phyloP scores from a whole-genome alignment of 2,329 filamentous ascomycete species.

The Arthrobotrys sinensis region DNA sequence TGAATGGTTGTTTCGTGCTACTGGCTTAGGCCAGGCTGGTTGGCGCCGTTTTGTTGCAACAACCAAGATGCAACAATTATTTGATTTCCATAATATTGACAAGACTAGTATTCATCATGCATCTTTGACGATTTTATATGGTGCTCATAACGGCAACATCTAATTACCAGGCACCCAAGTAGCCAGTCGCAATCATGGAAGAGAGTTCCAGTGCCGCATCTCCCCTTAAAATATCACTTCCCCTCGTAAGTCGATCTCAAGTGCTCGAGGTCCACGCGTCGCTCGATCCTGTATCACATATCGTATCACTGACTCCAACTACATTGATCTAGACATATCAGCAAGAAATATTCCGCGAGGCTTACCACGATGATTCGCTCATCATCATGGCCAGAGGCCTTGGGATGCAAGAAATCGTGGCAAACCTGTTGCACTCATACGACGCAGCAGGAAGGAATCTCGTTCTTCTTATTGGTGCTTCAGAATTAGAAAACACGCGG shows the following conservation, averaged over 20 bases:
- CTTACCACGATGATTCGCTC: conserved; percentile 91
- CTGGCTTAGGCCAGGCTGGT: background rate
- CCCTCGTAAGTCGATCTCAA: conserved; percentile 72
- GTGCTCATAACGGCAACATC: background rate
- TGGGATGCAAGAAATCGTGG: conserved; percentile 89
- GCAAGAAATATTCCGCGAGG: conserved; percentile 92
- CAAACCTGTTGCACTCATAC: conserved; percentile 96
- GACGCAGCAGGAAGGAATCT: conserved; percentile 96
- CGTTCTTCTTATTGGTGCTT: conserved; percentile 88
- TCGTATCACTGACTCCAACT: too few species aligned
- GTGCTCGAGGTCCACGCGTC: conserved; percentile 5
- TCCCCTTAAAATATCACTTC: conserved; percentile 85
- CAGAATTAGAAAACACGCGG: conserved; percentile 95
- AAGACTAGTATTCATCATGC: background rate
- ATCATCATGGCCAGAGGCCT: conserved; percentile 92
- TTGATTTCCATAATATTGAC: too few species aligned
- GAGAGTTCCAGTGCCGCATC: background rate
- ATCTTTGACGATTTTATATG: background rate
- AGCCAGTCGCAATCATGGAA: conserved; percentile 2
- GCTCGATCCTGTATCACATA: conserved; percentile 13
- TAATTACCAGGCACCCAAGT: background rate
- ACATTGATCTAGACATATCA: conserved; percentile 79
- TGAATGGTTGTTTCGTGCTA: background rate
- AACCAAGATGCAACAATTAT: conserved; percentile 13
- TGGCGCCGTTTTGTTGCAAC: conserved; percentile 2